phyloP scores from a whole-genome alignment of 129 eudicot species.

The Oenanthe sinensis region DNA sequence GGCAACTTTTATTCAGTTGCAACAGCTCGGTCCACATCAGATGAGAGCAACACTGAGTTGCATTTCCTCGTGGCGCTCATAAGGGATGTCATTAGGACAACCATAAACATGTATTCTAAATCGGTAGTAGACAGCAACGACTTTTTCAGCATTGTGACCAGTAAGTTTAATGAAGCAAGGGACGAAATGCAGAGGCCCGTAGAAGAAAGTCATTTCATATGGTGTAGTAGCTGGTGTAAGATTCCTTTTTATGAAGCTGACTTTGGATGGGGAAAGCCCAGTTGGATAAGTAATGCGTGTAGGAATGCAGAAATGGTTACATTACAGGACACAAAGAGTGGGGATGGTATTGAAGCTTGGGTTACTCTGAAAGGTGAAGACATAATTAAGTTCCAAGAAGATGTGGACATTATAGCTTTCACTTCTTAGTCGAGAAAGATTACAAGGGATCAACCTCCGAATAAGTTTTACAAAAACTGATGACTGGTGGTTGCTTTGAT shows the following conservation, averaged over 20 bases:
- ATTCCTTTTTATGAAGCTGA: conserved; percentile 6
- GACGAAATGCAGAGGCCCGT: neutral
- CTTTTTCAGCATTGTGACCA: neutral
- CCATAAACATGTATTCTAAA: neutral
- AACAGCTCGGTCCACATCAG: neutral
- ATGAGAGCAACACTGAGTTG: conserved; percentile 3
- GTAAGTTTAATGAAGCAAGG: neutral
- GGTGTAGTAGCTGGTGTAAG: conserved; percentile 15
- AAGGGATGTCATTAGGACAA: neutral
- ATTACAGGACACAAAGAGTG: neutral
- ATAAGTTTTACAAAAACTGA: neutral
- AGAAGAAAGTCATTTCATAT: neutral
- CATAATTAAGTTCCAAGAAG: conserved; percentile 9
- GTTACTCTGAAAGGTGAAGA: neutral
- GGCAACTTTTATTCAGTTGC: conserved; percentile 14
- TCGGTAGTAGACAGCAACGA: neutral
- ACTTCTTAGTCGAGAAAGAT: neutral
- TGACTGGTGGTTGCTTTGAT: neutral
- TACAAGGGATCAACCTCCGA: neutral
- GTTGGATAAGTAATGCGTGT: conserved; percentile 12
- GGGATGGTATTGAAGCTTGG: neutral
- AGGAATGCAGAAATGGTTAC: neutral
- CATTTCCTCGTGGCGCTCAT: conserved; percentile 2
- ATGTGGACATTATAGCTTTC: neutral
- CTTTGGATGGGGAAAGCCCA: conserved; percentile 26